These are phyloP conservation scores for Eimeria maxima DNA, from an alignment of 169 alveolate genomes.

Conservation along the genomic window DNA sequence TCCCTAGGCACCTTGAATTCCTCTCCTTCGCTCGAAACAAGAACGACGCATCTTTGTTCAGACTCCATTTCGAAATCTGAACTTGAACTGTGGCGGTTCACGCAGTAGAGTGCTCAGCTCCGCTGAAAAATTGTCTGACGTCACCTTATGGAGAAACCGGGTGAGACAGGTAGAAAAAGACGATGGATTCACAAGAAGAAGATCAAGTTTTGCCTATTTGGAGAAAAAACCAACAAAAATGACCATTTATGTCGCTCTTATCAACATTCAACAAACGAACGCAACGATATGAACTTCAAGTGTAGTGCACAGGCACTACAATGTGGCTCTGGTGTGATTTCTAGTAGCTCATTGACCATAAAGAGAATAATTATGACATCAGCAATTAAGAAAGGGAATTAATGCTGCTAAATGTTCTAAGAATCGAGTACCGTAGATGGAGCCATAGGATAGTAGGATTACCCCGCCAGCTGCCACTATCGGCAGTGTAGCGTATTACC, in stretches of 20 bases:
- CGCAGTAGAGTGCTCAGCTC: not conserved
- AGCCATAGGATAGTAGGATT: too few species aligned
- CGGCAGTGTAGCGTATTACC: too few species aligned
- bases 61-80: constrained; percentile 2
- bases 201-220: not conserved
- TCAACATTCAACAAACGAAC: not conserved
- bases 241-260: not conserved
- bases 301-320: not conserved
- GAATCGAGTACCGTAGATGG: too few species aligned
- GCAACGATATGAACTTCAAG: not conserved
- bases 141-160: not conserved
- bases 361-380: too few species aligned
- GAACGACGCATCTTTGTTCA: constrained; percentile 31
- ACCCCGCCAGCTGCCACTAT: too few species aligned
- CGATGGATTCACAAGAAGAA: not conserved
- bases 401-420: too few species aligned
- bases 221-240: not conserved
- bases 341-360: too few species aligned
- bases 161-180: not conserved
- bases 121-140: not conserved
- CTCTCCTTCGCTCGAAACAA: constrained; percentile 89
- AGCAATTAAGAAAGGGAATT: too few species aligned
- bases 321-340: too few species aligned
- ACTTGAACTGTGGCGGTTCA: not conserved
- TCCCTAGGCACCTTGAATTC: constrained; percentile 91